Conservation (phyloP, 2,329 filamentous ascomycete species). For the Triangularia setosa region DNA sequence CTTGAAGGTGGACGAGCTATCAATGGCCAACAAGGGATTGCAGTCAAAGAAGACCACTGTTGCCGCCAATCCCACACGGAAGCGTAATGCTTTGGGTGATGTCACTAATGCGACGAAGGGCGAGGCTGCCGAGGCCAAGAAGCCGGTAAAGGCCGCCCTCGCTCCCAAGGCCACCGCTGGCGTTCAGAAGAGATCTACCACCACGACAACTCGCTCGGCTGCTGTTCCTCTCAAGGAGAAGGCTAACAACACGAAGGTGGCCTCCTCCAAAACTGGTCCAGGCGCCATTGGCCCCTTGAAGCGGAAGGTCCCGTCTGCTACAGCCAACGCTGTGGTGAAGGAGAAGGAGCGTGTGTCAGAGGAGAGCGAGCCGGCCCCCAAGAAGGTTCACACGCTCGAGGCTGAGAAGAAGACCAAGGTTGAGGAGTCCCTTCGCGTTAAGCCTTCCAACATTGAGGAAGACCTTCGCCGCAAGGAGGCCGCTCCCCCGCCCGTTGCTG, state of each 20-base stretch:
- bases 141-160: conserved; percentile 63
- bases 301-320: conserved; percentile 53
- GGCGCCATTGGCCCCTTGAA: conserved; percentile 64
- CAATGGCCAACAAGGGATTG: conserved; percentile 55
- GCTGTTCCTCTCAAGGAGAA: conserved; percentile 47
- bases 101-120: conserved; percentile 91
- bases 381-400: conserved; percentile 57
- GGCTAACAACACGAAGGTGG: conserved; percentile 55
- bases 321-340: conserved; percentile 54
- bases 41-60: conserved; percentile 65
- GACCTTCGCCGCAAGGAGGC: conserved; percentile 29
- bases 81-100: conserved; percentile 84
- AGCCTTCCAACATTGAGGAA: conserved; percentile 52
- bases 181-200: conserved; percentile 70
- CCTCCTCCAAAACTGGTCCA: conserved; percentile 65
- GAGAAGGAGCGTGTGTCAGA: conserved; percentile 62
- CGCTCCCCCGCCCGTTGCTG: conserved; percentile 27
- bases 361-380: conserved; percentile 64
- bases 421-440: conserved; percentile 33
- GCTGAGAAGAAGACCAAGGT: conserved; percentile 44
- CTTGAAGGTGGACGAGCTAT: conserved; percentile 58
- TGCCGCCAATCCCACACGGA: conserved; percentile 44
- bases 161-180: conserved; percentile 80
- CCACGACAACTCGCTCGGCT: conserved; percentile 31
- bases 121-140: conserved; percentile 70